A percentile compares a stretch with the other conserved stretches of the same genome.
These are phyloP conservation scores for Chalciporus piperatus DNA, from an alignment of 768 basidiomycete species.

Conservation along the genomic window DNA sequence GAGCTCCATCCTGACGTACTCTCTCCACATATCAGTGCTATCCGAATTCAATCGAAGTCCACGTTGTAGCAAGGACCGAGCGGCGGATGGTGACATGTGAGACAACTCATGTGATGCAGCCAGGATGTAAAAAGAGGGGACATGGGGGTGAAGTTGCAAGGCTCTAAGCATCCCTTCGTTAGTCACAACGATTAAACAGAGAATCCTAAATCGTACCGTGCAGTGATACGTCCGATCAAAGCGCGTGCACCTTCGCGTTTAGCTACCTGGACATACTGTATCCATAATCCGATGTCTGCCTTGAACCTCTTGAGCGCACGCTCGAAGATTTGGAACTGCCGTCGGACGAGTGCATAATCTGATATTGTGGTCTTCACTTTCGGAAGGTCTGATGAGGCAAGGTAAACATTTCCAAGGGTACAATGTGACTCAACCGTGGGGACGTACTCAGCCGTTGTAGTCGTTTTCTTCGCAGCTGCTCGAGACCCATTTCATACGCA, in stretches of 20 bases:
- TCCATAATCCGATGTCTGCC: slow-evolving; percentile 81
- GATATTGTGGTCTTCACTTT: slow-evolving; percentile 58
- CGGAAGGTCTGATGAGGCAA: slow-evolving; percentile 27
- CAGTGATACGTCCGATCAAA: slow-evolving; percentile 78
- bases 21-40: slow-evolving; percentile 78
- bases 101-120: slow-evolving; percentile 82
- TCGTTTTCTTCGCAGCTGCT: slow-evolving; percentile 75
- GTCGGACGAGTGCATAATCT: slow-evolving; percentile 78
- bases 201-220: slow-evolving; percentile 50
- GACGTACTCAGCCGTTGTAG: slow-evolving; percentile 65
- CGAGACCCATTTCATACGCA: slow-evolving; percentile 88
- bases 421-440: neutral
- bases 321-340: slow-evolving; percentile 90
- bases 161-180: slow-evolving; percentile 50
- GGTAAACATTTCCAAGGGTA: neutral
- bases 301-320: slow-evolving; percentile 88
- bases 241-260: slow-evolving; percentile 76
- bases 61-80: slow-evolving; percentile 80
- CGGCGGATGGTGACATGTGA: slow-evolving; percentile 69
- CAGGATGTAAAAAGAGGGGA: slow-evolving; percentile 75
- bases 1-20: slow-evolving; percentile 89
- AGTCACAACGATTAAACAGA: neutral
- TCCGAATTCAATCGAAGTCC: slow-evolving; percentile 77
- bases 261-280: slow-evolving; percentile 84
- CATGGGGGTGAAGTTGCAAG: slow-evolving; percentile 81